These are phyloP conservation scores for Hapsidospora chrysogenum DNA, from an alignment of 495 filamentous ascomycete genomes.

Conservation along the genomic window DNA sequence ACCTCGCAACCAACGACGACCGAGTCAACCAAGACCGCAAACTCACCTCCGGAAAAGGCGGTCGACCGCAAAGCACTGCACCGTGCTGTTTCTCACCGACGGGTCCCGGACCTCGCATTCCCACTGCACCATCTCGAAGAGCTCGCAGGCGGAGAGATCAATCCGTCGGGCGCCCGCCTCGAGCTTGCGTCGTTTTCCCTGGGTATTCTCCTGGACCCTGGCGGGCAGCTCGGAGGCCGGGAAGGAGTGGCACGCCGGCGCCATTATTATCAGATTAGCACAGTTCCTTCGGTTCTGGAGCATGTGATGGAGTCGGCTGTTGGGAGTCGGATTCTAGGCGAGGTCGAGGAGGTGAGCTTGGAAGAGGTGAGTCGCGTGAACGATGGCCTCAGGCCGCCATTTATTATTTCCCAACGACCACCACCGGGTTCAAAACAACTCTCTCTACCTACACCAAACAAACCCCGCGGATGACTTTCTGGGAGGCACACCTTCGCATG, in stretches of 20 bases:
- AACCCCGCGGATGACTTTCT: no score
- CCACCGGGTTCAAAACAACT: no score
- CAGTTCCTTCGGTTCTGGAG: neutral
- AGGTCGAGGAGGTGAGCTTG: slow-evolving; percentile 20
- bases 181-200: slow-evolving; percentile 33
- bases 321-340: slow-evolving; percentile 43
- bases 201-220: slow-evolving; percentile 27
- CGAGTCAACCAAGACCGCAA: neutral
- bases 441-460: no score
- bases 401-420: no score
- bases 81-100: slow-evolving; percentile 30
- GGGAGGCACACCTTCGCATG: no score
- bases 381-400: neutral
- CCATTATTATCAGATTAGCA: slow-evolving; percentile 25
- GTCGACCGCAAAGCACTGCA: slow-evolving; percentile 58
- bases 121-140: slow-evolving; percentile 71
- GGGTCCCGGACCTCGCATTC: slow-evolving; percentile 48
- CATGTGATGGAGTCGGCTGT: slow-evolving; percentile 24
- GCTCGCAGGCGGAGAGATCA: slow-evolving; percentile 50
- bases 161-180: slow-evolving; percentile 12
- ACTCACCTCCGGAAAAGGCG: slow-evolving; percentile 67
- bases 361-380: slow-evolving; percentile 25
- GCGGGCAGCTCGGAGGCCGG: slow-evolving; percentile 31
- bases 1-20: slow-evolving; percentile 1
- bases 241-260: slow-evolving; percentile 41